A percentile compares a stretch with the other conserved stretches of the same genome.
These are phyloP conservation scores for Leccinum imitatum DNA, from an alignment of 768 basidiomycete species.

Conservation along the genomic window DNA sequence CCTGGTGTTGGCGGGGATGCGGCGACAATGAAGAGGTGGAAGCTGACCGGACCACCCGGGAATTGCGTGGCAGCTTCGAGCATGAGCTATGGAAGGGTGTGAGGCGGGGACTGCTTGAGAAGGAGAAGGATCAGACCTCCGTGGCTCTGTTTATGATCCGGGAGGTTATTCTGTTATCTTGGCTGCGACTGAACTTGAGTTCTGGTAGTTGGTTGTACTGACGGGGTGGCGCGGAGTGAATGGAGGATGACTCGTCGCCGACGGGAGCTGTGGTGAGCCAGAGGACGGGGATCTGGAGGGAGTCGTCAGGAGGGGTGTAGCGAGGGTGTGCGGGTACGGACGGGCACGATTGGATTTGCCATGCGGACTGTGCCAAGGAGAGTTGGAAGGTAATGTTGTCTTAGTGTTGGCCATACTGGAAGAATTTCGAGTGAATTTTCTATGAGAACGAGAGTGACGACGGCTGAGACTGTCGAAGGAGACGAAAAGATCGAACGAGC, in stretches of 20 bases:
- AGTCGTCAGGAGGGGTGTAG: neutral
- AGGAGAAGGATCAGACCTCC: conserved; percentile 39
- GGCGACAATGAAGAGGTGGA: conserved; percentile 57
- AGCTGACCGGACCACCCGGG: conserved; percentile 34
- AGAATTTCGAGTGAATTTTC: conserved; percentile 52
- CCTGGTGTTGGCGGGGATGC: conserved; percentile 44
- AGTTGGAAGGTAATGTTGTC: conserved; percentile 43
- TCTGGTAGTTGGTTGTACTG: conserved; percentile 43
- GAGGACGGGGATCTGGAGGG: conserved; percentile 36
- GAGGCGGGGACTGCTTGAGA: neutral
- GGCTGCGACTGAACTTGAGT: conserved; percentile 42
- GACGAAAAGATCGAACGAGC: conserved; percentile 23
- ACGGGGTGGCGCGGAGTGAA: conserved; percentile 32
- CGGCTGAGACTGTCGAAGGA: conserved; percentile 16
- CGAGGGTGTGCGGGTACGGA: conserved; percentile 28
- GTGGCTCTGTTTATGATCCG: conserved; percentile 43
- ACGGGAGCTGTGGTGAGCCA: conserved; percentile 47
- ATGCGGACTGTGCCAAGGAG: conserved; percentile 43
- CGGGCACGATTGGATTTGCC: conserved; percentile 40
- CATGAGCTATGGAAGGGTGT: too few relatives aligned
- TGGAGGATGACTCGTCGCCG: conserved; percentile 26
- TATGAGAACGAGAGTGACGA: conserved; percentile 47
- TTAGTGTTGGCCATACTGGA: conserved; percentile 26
- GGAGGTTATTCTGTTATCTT: conserved; percentile 45
- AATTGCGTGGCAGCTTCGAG: conserved; percentile 25